Base-by-base conservation (phyloP, 2,329 filamentous ascomycete genomes). In the Claviceps sp. region DNA sequence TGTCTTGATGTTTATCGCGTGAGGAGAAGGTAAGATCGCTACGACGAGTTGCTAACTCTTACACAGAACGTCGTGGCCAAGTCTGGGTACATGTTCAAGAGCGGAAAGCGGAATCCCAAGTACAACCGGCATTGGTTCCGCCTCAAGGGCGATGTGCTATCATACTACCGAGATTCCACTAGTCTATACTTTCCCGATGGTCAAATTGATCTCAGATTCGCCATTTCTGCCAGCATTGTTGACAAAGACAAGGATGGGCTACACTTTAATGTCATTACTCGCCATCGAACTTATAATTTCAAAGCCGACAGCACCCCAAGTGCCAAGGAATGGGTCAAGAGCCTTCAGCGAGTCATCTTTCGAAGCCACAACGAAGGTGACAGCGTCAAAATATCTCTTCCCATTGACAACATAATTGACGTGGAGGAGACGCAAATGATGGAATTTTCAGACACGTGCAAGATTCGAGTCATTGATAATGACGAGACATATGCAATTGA, bases 301-400 rank as follows among this genome's bases (percentile, higher is more conserved):
- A 82, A 81, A 61, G 93, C 91, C 40, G 93, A 98, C 64, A 96
- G 88, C 63, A 76, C 80, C 1, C 77, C 83, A 4, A 95, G 87
- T 63, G 93, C 93, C 11, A 93, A 89, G 65, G 93, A 97, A 72
- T 98, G 93, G 93, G 90, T 96, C 46, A 93, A 93, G 67, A 82
- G 87, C 50, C 73, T 98, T 26, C 91, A 96, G 63, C 87, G 93
- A 54, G 90, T 95, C 59, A 96, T 97, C 53, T 97, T 97, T 63
- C 79, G 90, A 49, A 91, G 89, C 11, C 90, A 94, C 68, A 97
- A 97, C 62, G 91, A 96, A 56, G 91, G 93, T 9, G 90, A 96
- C 63, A 95, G 90, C 63, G 88, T 98, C 65, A 97, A 97, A 71
- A 94, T 97, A 52, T 93, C 87, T 1, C 70, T 97, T 30, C 91